Evolutionary conservation across 1,284 basidiomycete genomes (phyloP), one percentile per base, ranked within the genome.

Genomic region (Pisolithus thermaeus): DNA sequence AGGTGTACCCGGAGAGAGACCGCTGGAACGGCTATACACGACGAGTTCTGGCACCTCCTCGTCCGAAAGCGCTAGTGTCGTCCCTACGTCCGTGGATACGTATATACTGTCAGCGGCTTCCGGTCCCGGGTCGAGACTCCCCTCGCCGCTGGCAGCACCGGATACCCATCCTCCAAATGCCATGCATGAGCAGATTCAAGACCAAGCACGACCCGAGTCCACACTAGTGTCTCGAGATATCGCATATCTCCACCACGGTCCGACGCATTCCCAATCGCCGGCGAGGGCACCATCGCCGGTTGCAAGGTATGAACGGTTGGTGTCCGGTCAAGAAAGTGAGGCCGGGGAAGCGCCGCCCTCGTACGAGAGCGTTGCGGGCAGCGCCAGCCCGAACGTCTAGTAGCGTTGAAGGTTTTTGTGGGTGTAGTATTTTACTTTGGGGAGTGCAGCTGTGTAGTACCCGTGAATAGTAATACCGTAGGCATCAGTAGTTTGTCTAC

Each of bases 281-380:
- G 64, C 63, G 16, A 55, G 53, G 12, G 58, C 65, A 3, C 51
- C 65, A 8, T 61, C 61, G 2, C 61, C 62, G 8, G 23, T 61
- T 3, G 65, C 70, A 42, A 75, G 75, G 57, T 89, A 83, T 58
- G 78, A 80, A 56, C 72, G 84, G 45, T 73, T 88, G 12, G 75
- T 87, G 41, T 76, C 79, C 3, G 86, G 85, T 6, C 75, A 82
- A 60, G 81, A 83, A 64, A 80, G 76, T 18, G 78, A 83, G 58
- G 71, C 69, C 11, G 86, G 86, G 12, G 85, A 87, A 56, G 74
- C 75, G 23, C 85, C 85, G 3, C 85, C 85, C 3, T 69, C 76
- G 23, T 88, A 88, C 59, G 77, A 77, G 52, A 70, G 58, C 20
- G 58, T 67, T 18, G 25, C 54, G 27, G 50, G 46, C 7, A n/a